Percentiles rank a stretch among this genome's conserved stretches.
These are phyloP conservation scores for Geotrichum reessii DNA, from an alignment of 1,139 yeast genomes.

Conservation along the genomic window DNA sequence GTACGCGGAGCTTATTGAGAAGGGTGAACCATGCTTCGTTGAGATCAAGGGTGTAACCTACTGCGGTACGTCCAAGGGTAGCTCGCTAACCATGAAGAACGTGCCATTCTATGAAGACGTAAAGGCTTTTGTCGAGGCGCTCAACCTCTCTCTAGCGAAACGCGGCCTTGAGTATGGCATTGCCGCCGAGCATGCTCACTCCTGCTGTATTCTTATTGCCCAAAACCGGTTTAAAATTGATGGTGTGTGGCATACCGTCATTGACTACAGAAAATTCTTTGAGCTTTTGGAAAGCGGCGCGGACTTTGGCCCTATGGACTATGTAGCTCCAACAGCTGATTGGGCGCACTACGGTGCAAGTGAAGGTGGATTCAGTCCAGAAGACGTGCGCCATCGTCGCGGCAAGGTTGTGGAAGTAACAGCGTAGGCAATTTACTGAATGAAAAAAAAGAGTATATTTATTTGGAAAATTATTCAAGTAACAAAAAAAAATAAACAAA, in stretches of 20 bases:
- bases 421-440: not conserved
- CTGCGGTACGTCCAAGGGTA: slow-evolving; percentile 80
- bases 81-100: slow-evolving; percentile 90
- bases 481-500: not conserved
- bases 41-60: slow-evolving; percentile 94
- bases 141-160: slow-evolving; percentile 52
- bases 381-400: slow-evolving; percentile 43
- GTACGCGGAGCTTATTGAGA: slow-evolving; percentile 83
- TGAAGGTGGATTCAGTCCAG: slow-evolving; percentile 87
- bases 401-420: slow-evolving; percentile 25
- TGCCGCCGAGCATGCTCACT: slow-evolving; percentile 95
- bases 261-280: slow-evolving; percentile 74
- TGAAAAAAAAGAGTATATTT: not conserved
- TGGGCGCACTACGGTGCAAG: slow-evolving; percentile 90
- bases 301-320: slow-evolving; percentile 73
- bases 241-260: slow-evolving; percentile 83
- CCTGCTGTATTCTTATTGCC: slow-evolving; percentile 85
- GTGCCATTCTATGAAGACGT: slow-evolving; percentile 94
- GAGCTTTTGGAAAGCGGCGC: slow-evolving; percentile 51
- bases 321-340: slow-evolving; percentile 70
- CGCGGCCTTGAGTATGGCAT: slow-evolving; percentile 70
- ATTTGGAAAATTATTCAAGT: not conserved
- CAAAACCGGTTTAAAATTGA: slow-evolving; percentile 63
- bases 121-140: slow-evolving; percentile 59
- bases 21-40: slow-evolving; percentile 79